These are phyloP conservation scores for Rhodotorula sp. DNA, from an alignment of 1,284 basidiomycete genomes.

Conservation along the genomic window DNA sequence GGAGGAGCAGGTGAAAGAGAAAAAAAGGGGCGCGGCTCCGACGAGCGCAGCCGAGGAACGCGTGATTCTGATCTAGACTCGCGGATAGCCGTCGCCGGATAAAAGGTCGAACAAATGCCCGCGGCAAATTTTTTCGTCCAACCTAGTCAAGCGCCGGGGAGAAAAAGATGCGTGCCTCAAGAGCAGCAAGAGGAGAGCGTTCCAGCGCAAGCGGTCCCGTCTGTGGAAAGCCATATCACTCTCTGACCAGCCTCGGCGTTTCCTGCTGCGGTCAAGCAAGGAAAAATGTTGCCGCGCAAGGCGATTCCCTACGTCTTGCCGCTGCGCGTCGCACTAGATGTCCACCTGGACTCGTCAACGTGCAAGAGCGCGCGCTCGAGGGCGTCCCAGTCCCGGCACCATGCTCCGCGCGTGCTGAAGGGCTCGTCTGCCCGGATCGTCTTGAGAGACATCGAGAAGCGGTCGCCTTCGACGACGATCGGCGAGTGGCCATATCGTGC, in stretches of 20 bases:
- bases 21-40: neutral
- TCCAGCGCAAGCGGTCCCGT: no score
- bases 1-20: neutral
- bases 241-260: no score
- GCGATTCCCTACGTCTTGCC: no score
- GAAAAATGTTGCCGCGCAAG: no score
- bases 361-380: constrained; percentile 31
- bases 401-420: constrained; percentile 22
- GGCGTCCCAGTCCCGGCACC: constrained; percentile 36
- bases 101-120: neutral
- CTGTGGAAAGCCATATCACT: no score
- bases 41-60: neutral
- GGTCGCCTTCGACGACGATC: constrained; percentile 30
- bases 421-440: constrained; percentile 14
- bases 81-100: neutral
- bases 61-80: neutral
- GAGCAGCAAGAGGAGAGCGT: no score
- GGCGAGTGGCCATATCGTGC: constrained; percentile 24
- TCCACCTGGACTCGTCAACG: constrained; percentile 23
- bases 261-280: neutral
- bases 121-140: neutral
- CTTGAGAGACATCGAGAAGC: constrained; percentile 22
- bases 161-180: no score
- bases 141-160: neutral
- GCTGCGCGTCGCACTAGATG: neutral